Conservation (phyloP, 2,329 filamentous ascomycete genomes). For the Xylariaceae sp. region DNA sequence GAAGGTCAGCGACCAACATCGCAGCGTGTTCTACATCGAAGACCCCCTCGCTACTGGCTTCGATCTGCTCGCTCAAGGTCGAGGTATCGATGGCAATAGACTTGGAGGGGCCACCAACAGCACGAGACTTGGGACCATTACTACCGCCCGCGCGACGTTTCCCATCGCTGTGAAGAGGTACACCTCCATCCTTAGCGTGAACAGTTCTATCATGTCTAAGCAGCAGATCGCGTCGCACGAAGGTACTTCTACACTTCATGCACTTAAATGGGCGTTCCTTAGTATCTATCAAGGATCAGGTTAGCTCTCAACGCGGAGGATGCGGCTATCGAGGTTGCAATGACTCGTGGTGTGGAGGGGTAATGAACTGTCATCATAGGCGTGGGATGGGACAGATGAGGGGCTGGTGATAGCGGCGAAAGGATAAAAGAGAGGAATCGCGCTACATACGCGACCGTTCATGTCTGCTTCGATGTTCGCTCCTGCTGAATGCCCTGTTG, state of each 20-base stretch:
- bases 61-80: conserved; percentile 82
- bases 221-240: conserved; percentile 94
- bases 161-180: conserved; percentile 90
- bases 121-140: conserved; percentile 61
- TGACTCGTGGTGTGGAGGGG: conserved; percentile 15
- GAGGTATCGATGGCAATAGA: conserved; percentile 81
- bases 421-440: conserved; percentile 14
- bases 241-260: conserved; percentile 96
- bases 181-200: conserved; percentile 95
- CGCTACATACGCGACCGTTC: conserved; percentile 91
- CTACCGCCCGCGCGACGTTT: conserved; percentile 72
- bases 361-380: conserved; percentile 14
- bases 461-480: conserved; percentile 94
- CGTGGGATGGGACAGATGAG: conserved; percentile 25
- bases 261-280: conserved; percentile 99
- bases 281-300: conserved; percentile 68
- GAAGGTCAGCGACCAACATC: conserved; percentile 97
- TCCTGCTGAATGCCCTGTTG: conserved; percentile 94
- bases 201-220: conserved; percentile 97
- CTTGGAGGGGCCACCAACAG: conserved; percentile 70
- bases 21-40: conserved; percentile 97
- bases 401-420: conserved; percentile 25
- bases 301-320: conserved; percentile 31
- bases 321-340: conserved; percentile 11
- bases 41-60: conserved; percentile 84